Base-by-base conservation (phyloP, 257 asterid genomes). In the Gentiana macrophylla region DNA sequence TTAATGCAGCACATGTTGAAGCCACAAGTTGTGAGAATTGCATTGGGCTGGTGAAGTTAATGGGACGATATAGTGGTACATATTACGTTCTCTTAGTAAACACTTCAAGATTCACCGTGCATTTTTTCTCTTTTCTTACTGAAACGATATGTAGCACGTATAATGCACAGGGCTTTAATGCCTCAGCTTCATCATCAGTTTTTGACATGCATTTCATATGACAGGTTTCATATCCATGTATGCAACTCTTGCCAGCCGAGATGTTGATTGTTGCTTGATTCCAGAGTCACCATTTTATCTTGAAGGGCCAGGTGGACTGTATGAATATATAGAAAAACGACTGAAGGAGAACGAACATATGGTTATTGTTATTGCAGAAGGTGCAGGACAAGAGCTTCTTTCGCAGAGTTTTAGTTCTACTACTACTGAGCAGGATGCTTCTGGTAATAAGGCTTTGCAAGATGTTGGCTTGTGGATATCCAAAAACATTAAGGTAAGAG, bases 341-440 rank as follows among this genome's bases (percentile, higher is more conserved):
- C 86, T 90, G 41, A 84, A 73, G 70, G 96, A 90, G 60, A 60
- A 86, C 7, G 92, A 94, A 12, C 98, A 90, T 46, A 90, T 90
- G 98, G 96, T 90, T 55, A 82, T 90, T 54, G 98, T 90, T 47
- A 73, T 84, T 61, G 96, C 98, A 2, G 98, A 90, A 79, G 98
- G 98, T 60, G 96, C 96, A 4, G 98, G 96, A 38, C 95, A 90
- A 68, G 97, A 79, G 67, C 69, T 84, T 33, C 78, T 84, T 32
- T 70, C 86, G 10, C 81, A 81, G 86, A 84, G 86, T 47, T 63
- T 78, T 68, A 57, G 45, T 44, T 67, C 83, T 58, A 47, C 56
- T 5, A 72, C 68, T 52, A 69, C 62, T 57, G 48, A 74, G 60
- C 50, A 74, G 60, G 97, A 86, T 77, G 84, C 89, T 70, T 90